Evolutionary conservation across 768 basidiomycete genomes (phyloP).

Genomic region (Daedaleopsis nitida): DNA sequence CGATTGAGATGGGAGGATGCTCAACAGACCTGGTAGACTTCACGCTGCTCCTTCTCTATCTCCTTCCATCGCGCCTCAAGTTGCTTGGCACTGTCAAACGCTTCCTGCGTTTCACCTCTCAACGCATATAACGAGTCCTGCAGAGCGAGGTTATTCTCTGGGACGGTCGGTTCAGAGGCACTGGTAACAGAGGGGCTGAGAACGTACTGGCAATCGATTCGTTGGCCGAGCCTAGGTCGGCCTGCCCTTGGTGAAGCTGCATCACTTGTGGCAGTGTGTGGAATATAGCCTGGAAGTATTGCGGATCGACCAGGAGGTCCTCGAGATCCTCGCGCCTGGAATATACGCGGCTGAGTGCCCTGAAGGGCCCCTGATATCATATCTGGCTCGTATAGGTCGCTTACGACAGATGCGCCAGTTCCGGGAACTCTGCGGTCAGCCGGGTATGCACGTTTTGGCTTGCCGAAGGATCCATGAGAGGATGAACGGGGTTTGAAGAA

Average conservation of each 20-base stretch:
- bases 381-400: slow-evolving; percentile 22
- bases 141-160: slow-evolving; percentile 75
- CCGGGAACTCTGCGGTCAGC: slow-evolving; percentile 62
- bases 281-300: slow-evolving; percentile 87
- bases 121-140: slow-evolving; percentile 77
- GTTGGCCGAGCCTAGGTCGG: slow-evolving; percentile 81
- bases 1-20: neutral
- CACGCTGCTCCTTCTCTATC: slow-evolving; percentile 84
- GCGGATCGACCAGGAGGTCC: slow-evolving; percentile 78
- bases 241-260: slow-evolving; percentile 71
- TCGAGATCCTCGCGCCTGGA: slow-evolving; percentile 86
- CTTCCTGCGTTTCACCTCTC: slow-evolving; percentile 79
- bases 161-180: neutral
- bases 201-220: slow-evolving; percentile 82
- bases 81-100: slow-evolving; percentile 84
- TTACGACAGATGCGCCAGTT: slow-evolving; percentile 73
- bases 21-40: slow-evolving; percentile 76
- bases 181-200: neutral
- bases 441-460: slow-evolving; percentile 19
- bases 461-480: slow-evolving; percentile 7
- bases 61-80: slow-evolving; percentile 86
- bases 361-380: too few species aligned
- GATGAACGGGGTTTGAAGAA: neutral
- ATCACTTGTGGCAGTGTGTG: slow-evolving; percentile 78
- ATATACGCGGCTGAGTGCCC: neutral